Percentiles rank a stretch among this genome's conserved stretches.
Conservation (phyloP, 2,329 filamentous ascomycete genomes). For the Trichoderma sp. region DNA sequence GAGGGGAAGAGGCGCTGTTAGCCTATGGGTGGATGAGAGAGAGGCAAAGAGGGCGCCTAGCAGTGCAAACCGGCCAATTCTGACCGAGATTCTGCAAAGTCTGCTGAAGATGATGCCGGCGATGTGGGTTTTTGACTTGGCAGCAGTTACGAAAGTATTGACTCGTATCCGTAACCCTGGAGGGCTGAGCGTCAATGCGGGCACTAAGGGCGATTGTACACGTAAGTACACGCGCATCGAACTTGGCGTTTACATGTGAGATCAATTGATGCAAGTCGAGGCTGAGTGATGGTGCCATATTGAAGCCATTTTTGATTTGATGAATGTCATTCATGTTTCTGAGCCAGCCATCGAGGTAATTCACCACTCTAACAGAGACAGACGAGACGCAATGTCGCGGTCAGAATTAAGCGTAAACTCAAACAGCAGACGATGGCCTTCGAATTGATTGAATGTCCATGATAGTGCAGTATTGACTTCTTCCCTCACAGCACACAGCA, state of each 20-base stretch:
- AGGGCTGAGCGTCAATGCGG: not conserved
- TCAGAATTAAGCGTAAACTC: constrained; percentile 14
- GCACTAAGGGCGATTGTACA: not conserved
- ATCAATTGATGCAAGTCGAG: not conserved
- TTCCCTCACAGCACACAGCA: not conserved
- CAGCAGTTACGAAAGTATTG: not conserved
- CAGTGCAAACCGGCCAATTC: not conserved
- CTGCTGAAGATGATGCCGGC: not conserved
- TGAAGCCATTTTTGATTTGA: not conserved
- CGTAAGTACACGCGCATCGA: too few relatives aligned
- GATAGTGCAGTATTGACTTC: not conserved
- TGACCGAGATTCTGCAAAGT: not conserved
- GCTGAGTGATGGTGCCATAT: not conserved
- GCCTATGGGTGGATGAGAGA: not conserved
- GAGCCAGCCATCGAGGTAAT: not conserved
- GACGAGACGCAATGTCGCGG: not conserved
- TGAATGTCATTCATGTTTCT: not conserved
- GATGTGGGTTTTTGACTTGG: not conserved
- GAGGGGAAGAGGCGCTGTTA: constrained; percentile 9
- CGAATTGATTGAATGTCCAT: not conserved
- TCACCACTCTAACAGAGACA: not conserved
- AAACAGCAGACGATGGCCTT: not conserved
- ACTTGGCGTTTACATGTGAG: not conserved
- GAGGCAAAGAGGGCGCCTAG: not conserved
- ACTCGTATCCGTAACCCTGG: not conserved